Evolutionary conservation across 2,329 filamentous ascomycete genomes (phyloP).

Genomic region (Paecilomyces niveus): DNA sequence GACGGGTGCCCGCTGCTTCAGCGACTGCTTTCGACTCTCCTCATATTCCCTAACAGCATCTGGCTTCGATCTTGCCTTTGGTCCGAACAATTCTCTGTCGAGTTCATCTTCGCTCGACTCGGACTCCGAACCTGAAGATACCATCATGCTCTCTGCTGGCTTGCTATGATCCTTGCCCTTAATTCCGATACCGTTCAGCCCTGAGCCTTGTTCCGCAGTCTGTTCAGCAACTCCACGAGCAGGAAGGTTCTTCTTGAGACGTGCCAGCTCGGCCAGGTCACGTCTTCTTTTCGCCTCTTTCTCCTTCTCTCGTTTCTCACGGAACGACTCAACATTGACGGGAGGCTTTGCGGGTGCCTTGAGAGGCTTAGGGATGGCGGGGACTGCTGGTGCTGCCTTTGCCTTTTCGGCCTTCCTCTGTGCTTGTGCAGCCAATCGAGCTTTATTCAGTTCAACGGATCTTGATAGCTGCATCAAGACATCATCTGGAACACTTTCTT

Average conservation of each 20-base stretch:
- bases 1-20: conserved; percentile 63
- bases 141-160: conserved; percentile 78
- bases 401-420: conserved; percentile 20
- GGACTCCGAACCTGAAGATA: conserved; percentile 59
- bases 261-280: conserved; percentile 65
- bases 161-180: conserved; percentile 68
- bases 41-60: conserved; percentile 40
- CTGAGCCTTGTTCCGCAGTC: conserved; percentile 71
- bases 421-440: conserved; percentile 22
- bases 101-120: conserved; percentile 68
- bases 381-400: conserved; percentile 12
- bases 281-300: conserved; percentile 66
- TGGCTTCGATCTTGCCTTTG: conserved; percentile 30
- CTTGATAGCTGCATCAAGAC: conserved; percentile 33
- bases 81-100: conserved; percentile 60
- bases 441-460: conserved; percentile 37
- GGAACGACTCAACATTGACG: conserved; percentile 51
- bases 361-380: conserved; percentile 17
- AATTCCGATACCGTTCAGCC: conserved; percentile 63
- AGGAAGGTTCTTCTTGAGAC: conserved; percentile 51
- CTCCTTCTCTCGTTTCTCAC: conserved; percentile 66
- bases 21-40: conserved; percentile 38
- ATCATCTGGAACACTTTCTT: conserved; percentile 35
- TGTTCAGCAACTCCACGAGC: conserved; percentile 46
- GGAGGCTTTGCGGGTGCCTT: conserved; percentile 21